Evolutionary conservation across 2,329 filamentous ascomycete genomes (phyloP).

Genomic region (Penicillium nordicum): DNA sequence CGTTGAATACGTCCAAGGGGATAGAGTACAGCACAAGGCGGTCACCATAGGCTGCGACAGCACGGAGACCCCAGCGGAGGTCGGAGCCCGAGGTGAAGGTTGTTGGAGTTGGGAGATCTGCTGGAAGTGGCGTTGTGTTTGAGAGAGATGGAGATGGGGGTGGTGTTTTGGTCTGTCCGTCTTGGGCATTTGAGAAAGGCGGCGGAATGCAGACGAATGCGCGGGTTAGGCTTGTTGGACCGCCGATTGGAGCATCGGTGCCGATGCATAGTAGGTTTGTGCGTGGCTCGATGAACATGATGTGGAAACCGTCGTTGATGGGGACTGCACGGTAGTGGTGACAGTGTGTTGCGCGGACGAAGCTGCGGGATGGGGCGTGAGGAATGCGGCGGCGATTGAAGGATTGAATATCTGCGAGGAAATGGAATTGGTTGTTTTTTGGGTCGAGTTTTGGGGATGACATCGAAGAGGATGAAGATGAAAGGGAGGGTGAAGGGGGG

Average conservation of each 20-base stretch:
- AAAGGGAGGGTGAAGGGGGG: conserved; percentile 19
- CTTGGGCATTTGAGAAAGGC: conserved; percentile 22
- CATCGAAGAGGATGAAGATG: conserved; percentile 11
- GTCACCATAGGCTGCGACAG: conserved; percentile 56
- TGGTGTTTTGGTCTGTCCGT: not conserved
- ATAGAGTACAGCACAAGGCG: conserved; percentile 59
- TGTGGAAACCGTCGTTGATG: conserved; percentile 62
- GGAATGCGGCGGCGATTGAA: conserved; percentile 23
- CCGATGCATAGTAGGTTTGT: conserved; percentile 58
- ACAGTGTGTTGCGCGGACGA: conserved; percentile 45
- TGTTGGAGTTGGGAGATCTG: conserved; percentile 41
- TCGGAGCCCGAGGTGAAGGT: conserved; percentile 58
- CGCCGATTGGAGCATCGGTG: conserved; percentile 57
- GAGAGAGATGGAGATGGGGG: not conserved
- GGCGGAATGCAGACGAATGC: conserved; percentile 56
- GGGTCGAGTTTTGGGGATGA: conserved; percentile 15
- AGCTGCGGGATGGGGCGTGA: conserved; percentile 25
- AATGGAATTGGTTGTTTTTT: conserved; percentile 29
- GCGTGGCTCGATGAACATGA: conserved; percentile 62
- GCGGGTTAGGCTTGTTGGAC: conserved; percentile 55
- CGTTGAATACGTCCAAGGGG: conserved; percentile 54
- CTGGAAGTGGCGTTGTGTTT: not conserved
- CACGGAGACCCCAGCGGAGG: conserved; percentile 54
- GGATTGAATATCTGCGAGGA: conserved; percentile 27
- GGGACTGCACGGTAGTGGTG: conserved; percentile 64